Evolutionary conservation across 1,139 yeast species (phyloP), one percentile per base, ranked within the genome.

Genomic region (Geotrichum citri-aurantii): DNA sequence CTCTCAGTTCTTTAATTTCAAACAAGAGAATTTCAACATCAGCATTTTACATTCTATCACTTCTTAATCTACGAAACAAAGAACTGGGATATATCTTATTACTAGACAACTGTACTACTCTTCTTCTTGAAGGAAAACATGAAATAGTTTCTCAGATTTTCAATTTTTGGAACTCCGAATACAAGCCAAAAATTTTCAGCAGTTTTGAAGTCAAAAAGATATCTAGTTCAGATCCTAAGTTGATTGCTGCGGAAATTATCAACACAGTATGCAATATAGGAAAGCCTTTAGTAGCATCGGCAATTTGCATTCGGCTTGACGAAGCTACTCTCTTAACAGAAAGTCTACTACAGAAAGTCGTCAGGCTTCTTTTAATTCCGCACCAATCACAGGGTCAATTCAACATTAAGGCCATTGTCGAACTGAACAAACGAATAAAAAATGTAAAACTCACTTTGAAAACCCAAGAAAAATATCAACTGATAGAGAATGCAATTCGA

Each of bases 231-330:
- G 58, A 55, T 21, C 48, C 52, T 3, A 12, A 19, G 2, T 26
- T 29, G 12, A 37, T 50, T 14, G 53, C 59, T 23, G 29, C 40
- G 3, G n/a, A 29, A 17, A 27, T 56, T n/a, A 31, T 56, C 2
- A 26, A 19, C 14, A 40, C 49, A 17, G 50, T 50, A 11, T 52
- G 56, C 19, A 44, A 23, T 14, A 50, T 47, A 29, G 60, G 58
- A n/a, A 55, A 61, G 23, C 65, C 68, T 2, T 56, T 66, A 12
- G 56, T 65, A 17, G 65, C 65, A 2, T 63, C 66, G 6, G 61
- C 67, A 1, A 53, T 64, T 10, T 57, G 62, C 47, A 54, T 62
- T n/a, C 50, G 61, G 46, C 56, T 66, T 24, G 52, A 49, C 52
- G 24, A 56, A 42, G 40, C 54, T 37, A 21, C 47, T 48, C 49